Conservation (phyloP, 306 rosid genomes). For the Sicyos baderoa region DNA sequence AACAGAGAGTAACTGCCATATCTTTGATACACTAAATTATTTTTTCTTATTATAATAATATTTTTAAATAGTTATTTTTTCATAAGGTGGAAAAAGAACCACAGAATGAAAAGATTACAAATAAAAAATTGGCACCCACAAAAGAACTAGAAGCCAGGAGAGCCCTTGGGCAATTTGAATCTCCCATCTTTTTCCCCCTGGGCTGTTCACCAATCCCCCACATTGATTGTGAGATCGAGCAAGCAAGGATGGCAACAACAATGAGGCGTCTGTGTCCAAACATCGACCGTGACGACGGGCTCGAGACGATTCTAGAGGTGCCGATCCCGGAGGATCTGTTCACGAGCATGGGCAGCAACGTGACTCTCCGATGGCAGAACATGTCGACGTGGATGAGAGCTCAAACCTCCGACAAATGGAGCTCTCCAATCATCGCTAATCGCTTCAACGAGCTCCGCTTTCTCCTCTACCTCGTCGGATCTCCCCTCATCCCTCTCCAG, state of each 20-base stretch:
- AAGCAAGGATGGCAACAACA: no score
- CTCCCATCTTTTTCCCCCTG: no score
- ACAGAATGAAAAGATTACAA: no score
- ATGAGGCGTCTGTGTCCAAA: slow-evolving; percentile 89
- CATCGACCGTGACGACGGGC: slow-evolving; percentile 69
- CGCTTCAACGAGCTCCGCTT: slow-evolving; percentile 75
- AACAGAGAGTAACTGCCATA: no score
- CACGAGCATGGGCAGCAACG: slow-evolving; percentile 64
- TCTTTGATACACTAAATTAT: no score
- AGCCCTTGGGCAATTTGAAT: no score
- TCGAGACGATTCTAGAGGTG: slow-evolving; percentile 85
- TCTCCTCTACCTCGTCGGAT: slow-evolving; percentile 85
- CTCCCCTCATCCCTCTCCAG: slow-evolving; percentile 92
- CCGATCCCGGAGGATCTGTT: slow-evolving; percentile 94
- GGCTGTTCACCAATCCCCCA: no score
- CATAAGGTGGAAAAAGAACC: no score
- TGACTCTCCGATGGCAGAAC: slow-evolving; percentile 60
- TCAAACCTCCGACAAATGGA: slow-evolving; percentile 64
- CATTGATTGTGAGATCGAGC: neutral
- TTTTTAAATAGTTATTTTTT: no score
- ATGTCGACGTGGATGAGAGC: slow-evolving; percentile 88
- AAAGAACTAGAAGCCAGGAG: no score
- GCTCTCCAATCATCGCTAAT: slow-evolving; percentile 48
- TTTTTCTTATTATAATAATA: no score
- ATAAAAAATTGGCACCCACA: no score